Conservation (phyloP, 495 filamentous ascomycete species). For the Penicillium goetzii region DNA sequence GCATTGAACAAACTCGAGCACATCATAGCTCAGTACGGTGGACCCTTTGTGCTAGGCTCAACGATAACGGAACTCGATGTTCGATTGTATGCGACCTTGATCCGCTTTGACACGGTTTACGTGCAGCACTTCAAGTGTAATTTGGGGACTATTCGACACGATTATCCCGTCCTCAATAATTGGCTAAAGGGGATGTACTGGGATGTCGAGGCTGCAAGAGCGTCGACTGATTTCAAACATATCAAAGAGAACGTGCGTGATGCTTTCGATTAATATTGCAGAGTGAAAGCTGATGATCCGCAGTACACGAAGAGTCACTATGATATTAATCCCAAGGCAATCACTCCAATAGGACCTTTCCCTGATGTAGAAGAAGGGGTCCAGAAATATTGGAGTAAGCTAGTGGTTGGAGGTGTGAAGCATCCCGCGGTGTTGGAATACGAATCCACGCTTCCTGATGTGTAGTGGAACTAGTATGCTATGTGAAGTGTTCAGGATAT, state of each 20-base stretch:
- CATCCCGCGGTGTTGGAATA: slow-evolving; percentile 40
- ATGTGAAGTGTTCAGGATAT: no score
- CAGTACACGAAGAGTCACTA: slow-evolving; percentile 58
- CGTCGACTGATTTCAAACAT: slow-evolving; percentile 60
- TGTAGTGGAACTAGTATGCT: background rate
- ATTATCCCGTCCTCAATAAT: slow-evolving; percentile 54
- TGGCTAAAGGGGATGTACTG: slow-evolving; percentile 59
- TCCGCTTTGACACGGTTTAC: slow-evolving; percentile 57
- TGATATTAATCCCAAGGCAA: slow-evolving; percentile 63
- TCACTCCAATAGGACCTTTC: slow-evolving; percentile 67
- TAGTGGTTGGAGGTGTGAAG: slow-evolving; percentile 34
- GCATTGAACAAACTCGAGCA: slow-evolving; percentile 57
- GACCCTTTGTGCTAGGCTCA: slow-evolving; percentile 51
- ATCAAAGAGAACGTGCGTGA: slow-evolving; percentile 58
- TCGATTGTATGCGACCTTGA: slow-evolving; percentile 51
- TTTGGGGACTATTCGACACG: slow-evolving; percentile 54
- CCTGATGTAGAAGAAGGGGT: slow-evolving; percentile 60
- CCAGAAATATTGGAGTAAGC: slow-evolving; percentile 41
- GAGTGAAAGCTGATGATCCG: background rate
- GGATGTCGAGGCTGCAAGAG: slow-evolving; percentile 51
- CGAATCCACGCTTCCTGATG: slow-evolving; percentile 12
- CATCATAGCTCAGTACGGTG: slow-evolving; percentile 44
- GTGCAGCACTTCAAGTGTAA: slow-evolving; percentile 64
- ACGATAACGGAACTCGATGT: slow-evolving; percentile 57
- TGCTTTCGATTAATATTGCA: background rate